A percentile compares a stretch with the other conserved stretches of the same genome.
Conservation (phyloP, 73 alveolate species). For the Uronychia setigera region DNA sequence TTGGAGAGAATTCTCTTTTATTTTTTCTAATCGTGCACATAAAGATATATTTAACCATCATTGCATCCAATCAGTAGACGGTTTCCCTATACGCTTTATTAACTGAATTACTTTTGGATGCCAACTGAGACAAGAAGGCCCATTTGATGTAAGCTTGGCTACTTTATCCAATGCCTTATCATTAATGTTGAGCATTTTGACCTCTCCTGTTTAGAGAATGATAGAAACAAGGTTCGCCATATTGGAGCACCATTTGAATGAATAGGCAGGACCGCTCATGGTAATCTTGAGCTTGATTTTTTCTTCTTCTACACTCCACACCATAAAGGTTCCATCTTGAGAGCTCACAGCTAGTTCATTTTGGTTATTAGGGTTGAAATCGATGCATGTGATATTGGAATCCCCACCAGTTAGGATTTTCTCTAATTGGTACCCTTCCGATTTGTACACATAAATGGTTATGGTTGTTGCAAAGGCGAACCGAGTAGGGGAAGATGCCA, state of each 20-base stretch:
- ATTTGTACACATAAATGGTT: constrained; percentile 48
- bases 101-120: constrained; percentile 22
- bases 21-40: background rate
- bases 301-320: no score
- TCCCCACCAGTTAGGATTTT: constrained; percentile 60
- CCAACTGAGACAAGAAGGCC: constrained; percentile 45
- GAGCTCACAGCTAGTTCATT: no score
- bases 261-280: no score
- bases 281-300: no score
- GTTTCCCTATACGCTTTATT: background rate
- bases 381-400: constrained; percentile 53
- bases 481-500: constrained; percentile 37
- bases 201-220: constrained; percentile 28
- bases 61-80: background rate
- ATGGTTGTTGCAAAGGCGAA: constrained; percentile 67
- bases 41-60: background rate
- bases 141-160: background rate
- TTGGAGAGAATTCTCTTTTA: background rate
- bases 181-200: constrained; percentile 25
- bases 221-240: constrained; percentile 30
- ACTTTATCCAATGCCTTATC: constrained; percentile 10
- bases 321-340: no score
- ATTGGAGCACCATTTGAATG: constrained; percentile 26
- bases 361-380: no score
- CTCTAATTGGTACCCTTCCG: constrained; percentile 11